Evolutionary conservation across 768 basidiomycete species (phyloP), one percentile per base, ranked within the genome.

Genomic region (Leucosporidium yakuticum): DNA sequence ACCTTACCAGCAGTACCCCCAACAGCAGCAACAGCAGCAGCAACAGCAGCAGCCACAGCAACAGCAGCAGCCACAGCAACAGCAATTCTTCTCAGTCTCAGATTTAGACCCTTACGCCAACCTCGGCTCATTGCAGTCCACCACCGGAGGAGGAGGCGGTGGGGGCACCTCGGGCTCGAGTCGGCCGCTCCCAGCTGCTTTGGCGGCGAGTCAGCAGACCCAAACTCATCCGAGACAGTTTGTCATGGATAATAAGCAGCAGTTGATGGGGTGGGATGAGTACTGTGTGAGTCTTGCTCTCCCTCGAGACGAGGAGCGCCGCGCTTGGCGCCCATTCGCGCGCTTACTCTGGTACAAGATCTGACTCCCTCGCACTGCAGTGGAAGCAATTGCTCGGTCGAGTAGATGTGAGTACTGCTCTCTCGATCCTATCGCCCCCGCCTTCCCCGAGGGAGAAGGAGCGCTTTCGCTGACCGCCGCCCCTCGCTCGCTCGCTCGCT

Each of bases 261-360:
- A 25, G n/a, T 27, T 70, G 23, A 67, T 64, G 62, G 19, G 6
- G 0, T 70, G 69, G 69, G 65, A 70, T 60, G 65, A 64, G 29
- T 64, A 64, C 59, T 44, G 39, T 44, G 39, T 44, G 39, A 44
- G 39, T 44, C n/a, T n/a, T n/a, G n/a, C n/a, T n/a, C n/a, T 44
- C 39, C 11, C 39, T 15, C 11, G 39, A 44, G 39, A 44, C 3
- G 3, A 15, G 39, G 39, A 44, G 39, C 34, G n/a, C n/a, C n/a
- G n/a, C 39, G 39, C 39, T 44, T 7, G 39, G 39, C 39, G 39
- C 39, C n/a, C 25, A 3, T 17, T 23, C 50, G 23, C 25, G 21
- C 23, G 25, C 6, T 23, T 6, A 9, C 6, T 51, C 14, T 3
- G 14, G 9, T 51, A 21, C 50, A 23, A 51, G 21, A 51, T 6